Conservation (phyloP, 148 eudicot genomes). For the Fallopia convolvulus region DNA sequence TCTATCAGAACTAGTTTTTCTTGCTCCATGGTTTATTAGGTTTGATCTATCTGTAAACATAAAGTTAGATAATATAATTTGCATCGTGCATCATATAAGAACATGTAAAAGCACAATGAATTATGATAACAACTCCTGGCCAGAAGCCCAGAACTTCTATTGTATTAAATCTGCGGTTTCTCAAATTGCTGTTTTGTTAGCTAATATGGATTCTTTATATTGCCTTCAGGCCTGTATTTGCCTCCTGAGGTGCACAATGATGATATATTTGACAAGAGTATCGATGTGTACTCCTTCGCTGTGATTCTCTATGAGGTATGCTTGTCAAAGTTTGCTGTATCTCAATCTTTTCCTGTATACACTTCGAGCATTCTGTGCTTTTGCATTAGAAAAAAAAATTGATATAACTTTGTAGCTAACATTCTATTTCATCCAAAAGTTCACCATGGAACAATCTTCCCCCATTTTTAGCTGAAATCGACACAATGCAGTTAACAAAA, state of each 20-base stretch:
- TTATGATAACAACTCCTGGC: not conserved
- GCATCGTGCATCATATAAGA: not conserved
- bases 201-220: conserved; percentile 3
- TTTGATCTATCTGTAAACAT: not conserved
- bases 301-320: conserved; percentile 90
- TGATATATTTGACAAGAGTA: conserved; percentile 83
- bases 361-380: not conserved
- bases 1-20: not conserved
- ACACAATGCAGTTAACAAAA: too few species aligned
- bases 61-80: not conserved
- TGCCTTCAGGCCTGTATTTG: conserved; percentile 51
- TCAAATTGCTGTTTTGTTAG: not conserved
- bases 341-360: not conserved
- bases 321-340: not conserved
- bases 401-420: not conserved
- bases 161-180: not conserved
- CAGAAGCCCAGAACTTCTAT: not conserved
- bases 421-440: too few species aligned
- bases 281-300: conserved; percentile 84
- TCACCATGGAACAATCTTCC: too few species aligned
- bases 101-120: not conserved
- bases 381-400: not conserved
- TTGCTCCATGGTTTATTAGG: not conserved
- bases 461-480: too few species aligned
- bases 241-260: conserved; percentile 83